phyloP scores from a whole-genome alignment of 2,329 filamentous ascomycete species.

The Cadophora gregata region DNA sequence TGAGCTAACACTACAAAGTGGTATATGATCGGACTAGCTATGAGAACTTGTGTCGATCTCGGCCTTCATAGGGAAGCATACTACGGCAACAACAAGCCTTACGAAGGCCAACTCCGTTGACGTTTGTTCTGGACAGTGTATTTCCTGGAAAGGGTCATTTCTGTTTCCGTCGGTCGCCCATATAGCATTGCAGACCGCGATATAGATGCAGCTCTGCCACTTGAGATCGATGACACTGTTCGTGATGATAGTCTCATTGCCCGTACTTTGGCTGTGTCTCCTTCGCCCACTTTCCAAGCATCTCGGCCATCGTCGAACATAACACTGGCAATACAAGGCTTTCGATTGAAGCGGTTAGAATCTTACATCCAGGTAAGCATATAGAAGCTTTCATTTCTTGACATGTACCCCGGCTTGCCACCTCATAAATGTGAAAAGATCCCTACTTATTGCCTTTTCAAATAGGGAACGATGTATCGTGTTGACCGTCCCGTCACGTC shows the following conservation, averaged over 20 bases:
- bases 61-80: neutral
- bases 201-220: neutral
- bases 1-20: neutral
- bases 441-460: no score
- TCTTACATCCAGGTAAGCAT: neutral
- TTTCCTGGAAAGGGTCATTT: neutral
- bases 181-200: neutral
- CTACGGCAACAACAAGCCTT: neutral
- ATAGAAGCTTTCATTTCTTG: no score
- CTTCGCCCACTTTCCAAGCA: neutral
- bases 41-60: neutral
- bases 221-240: neutral
- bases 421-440: no score
- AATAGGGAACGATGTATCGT: neutral
- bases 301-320: neutral
- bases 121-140: neutral
- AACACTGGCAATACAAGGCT: neutral
- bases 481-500: neutral
- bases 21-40: neutral
- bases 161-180: neutral
- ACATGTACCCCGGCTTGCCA: no score
- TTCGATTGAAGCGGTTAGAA: neutral
- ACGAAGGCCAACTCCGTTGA: neutral
- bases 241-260: neutral
- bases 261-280: neutral